A percentile compares a stretch with the other conserved stretches of the same genome.
phyloP scores from a whole-genome alignment of 345 rosid species.

The Eucalyptus regnans region DNA sequence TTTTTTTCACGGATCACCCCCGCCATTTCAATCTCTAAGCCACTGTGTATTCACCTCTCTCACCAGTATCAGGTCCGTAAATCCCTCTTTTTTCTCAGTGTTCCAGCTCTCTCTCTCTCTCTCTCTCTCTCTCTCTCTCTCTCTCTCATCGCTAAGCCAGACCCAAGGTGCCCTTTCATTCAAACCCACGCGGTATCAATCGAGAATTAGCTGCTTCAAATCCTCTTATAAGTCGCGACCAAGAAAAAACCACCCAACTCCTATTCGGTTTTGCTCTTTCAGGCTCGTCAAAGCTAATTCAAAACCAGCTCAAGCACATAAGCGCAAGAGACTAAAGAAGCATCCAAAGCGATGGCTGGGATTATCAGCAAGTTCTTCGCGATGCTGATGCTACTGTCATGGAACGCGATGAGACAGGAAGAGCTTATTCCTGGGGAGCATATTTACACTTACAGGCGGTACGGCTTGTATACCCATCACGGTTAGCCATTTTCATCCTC shows the following conservation, averaged over 20 bases:
- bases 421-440: background rate
- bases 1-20: too few species aligned
- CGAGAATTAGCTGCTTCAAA: background rate
- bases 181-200: background rate
- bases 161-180: background rate
- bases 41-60: too few species aligned
- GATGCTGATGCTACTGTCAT: background rate
- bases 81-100: too few species aligned
- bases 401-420: fast-evolving
- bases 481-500: background rate
- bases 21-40: too few species aligned
- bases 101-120: background rate
- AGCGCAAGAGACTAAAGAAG: too few species aligned
- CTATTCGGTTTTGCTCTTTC: background rate
- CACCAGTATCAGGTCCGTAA: too few species aligned
- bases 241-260: background rate
- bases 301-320: background rate
- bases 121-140: background rate
- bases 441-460: background rate
- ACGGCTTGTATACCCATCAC: background rate
- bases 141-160: background rate
- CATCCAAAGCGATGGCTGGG: background rate
- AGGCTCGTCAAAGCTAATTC: background rate
- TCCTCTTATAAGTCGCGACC: background rate
- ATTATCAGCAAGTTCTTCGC: background rate